Evolutionary conservation across 257 asterid genomes (phyloP), one percentile per base, ranked within the genome.

Genomic region (Gentiana macrophylla): DNA sequence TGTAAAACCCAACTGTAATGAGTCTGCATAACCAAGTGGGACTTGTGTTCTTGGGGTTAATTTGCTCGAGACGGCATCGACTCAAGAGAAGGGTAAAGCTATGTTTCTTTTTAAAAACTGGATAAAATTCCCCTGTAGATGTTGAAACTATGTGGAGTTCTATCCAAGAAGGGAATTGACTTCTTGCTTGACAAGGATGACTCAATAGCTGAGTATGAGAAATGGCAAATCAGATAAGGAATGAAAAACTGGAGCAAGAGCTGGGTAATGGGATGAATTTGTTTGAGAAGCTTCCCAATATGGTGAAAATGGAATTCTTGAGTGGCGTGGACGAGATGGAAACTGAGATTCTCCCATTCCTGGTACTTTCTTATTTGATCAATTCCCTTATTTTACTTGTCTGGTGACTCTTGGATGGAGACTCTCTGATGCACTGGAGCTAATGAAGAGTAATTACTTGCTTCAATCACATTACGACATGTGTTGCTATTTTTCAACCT

Each of bases 321-420:
- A 82, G 85, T 59, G 97, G 94, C 55, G 74, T 92, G 32, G 86
- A 86, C 36, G 95, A 88, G 75, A 82, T 88, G 94, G 85, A 92
- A 81, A 78, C 74, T 32, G 98, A 87, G 68, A 38, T 91, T 11
- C 72, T 59, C 35, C 56, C 86, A 41, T 79, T 82, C 73, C 72
- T 91, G 94, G 98, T 91, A 77, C 37, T 53, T 60, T 37, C 56
- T 62, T n/a, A 53, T 55, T 10, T 15, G n/a, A 49, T 37, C 24
- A 3, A 11, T 35, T n/a, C 43, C 35, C 36, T 35, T 53, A n/a
- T n/a, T n/a, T n/a, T n/a, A n/a, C n/a, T n/a, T n/a, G n/a, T n/a
- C n/a, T n/a, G n/a, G n/a, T n/a, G n/a, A n/a, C n/a, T n/a, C n/a
- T n/a, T n/a, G n/a, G n/a, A n/a, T n/a, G n/a, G n/a, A n/a, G n/a